A percentile compares a stretch with the other conserved stretches of the same genome.
Conservation (phyloP, 208 protist species). For the Wallacemonas sp. region DNA sequence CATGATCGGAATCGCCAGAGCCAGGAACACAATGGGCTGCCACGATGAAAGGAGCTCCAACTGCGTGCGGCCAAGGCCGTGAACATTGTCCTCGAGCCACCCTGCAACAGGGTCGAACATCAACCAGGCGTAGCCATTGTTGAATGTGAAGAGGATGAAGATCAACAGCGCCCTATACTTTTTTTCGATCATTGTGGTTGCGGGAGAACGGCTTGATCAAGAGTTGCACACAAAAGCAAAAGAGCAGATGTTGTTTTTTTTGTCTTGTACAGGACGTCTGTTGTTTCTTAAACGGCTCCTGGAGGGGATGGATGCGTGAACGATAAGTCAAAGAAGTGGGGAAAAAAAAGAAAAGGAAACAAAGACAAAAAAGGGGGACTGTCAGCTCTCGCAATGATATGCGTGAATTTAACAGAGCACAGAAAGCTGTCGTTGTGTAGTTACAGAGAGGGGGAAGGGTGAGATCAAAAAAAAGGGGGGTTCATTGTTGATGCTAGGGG, state of each 20-base stretch:
- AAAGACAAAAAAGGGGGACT: constrained; percentile 3
- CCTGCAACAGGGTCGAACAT: constrained; percentile 87
- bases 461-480: too few species aligned
- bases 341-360: too few species aligned
- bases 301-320: too few species aligned
- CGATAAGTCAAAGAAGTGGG: neutral
- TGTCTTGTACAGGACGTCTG: too few species aligned
- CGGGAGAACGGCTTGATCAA: neutral
- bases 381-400: neutral
- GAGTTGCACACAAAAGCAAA: too few species aligned
- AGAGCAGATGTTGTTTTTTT: too few species aligned
- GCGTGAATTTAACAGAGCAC: neutral
- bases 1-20: constrained; percentile 72
- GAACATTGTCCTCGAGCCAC: constrained; percentile 63
- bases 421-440: too few species aligned
- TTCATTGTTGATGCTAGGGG: too few species aligned
- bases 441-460: too few species aligned
- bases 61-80: constrained; percentile 50
- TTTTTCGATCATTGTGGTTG: constrained; percentile 29
- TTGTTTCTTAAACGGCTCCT: too few species aligned
- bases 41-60: constrained; percentile 81
- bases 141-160: constrained; percentile 81
- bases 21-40: constrained; percentile 80
- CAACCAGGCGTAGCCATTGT: constrained; percentile 89
- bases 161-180: constrained; percentile 83